Conservation (phyloP, 2,329 filamentous ascomycete species). For the Xylaria sp. region DNA sequence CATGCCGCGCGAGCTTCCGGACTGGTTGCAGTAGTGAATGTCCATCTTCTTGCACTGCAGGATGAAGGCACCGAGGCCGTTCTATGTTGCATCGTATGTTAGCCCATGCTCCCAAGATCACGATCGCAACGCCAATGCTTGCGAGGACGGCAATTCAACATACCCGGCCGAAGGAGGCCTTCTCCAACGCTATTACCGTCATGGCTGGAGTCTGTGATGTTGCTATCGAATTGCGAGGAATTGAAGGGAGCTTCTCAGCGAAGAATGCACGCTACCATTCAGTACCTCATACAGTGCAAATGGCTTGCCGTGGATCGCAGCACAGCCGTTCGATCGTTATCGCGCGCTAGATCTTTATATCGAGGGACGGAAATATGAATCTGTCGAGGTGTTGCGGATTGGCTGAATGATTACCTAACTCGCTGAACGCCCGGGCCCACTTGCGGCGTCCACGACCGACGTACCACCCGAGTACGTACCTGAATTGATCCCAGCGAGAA, state of each 20-base stretch:
- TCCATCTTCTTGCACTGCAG: slow-evolving; percentile 94
- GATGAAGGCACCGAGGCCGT: slow-evolving; percentile 94
- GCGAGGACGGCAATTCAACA: slow-evolving; percentile 7
- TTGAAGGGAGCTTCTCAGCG: neutral
- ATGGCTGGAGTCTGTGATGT: slow-evolving; percentile 40
- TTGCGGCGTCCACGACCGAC: too few species aligned
- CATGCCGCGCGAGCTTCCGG: slow-evolving; percentile 90
- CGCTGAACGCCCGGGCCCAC: too few species aligned
- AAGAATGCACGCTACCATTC: neutral
- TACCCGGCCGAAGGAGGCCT: slow-evolving; percentile 52
- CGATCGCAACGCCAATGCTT: neutral
- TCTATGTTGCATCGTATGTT: slow-evolving; percentile 47
- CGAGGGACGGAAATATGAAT: neutral
- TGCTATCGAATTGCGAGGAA: neutral
- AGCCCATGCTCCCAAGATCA: neutral
- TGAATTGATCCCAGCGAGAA: slow-evolving; percentile 8
- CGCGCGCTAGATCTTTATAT: too few species aligned
- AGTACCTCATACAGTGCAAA: too few species aligned
- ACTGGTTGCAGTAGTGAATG: slow-evolving; percentile 96
- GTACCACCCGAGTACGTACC: neutral
- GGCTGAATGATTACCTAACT: neutral
- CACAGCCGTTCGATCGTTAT: neutral
- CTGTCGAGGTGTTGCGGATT: neutral
- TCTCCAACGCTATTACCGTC: slow-evolving; percentile 51
- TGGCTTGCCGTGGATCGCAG: too few species aligned